Evolutionary conservation across 2,329 filamentous ascomycete species (phyloP).

Genomic region (Pseudohalonectria lignicola): DNA sequence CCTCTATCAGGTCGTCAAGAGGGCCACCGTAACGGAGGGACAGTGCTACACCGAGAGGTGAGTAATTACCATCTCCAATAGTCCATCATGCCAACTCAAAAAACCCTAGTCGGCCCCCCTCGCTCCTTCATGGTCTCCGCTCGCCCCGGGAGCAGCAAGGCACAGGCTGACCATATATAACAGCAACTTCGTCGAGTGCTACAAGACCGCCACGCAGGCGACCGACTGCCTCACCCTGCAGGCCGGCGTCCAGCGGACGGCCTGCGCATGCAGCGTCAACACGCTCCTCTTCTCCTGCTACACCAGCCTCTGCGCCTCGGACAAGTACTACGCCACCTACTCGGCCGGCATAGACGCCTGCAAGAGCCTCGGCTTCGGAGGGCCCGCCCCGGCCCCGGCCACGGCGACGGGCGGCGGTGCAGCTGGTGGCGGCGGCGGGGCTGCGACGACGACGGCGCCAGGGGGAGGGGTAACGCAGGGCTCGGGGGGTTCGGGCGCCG

Average conservation of each 20-base stretch:
- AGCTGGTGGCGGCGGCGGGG: neutral
- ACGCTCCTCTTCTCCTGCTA: neutral
- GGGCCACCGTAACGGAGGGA: neutral
- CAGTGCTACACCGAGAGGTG: constrained; percentile 1
- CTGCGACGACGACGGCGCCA: neutral
- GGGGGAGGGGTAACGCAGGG: neutral
- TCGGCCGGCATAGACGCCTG: constrained; percentile 1
- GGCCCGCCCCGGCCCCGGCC: neutral
- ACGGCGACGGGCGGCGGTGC: neutral
- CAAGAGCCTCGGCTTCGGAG: neutral
- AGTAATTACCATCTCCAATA: too few species aligned
- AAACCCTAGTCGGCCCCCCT: too few species aligned
- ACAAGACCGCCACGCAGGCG: too few species aligned
- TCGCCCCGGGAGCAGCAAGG: too few species aligned
- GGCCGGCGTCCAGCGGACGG: neutral
- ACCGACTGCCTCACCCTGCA: too few species aligned
- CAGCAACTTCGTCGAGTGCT: too few species aligned
- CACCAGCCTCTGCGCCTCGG: neutral
- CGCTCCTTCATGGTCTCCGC: too few species aligned
- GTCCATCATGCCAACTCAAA: too few species aligned
- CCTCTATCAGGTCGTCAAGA: too few species aligned
- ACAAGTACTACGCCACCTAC: neutral
- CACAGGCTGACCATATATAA: too few species aligned
- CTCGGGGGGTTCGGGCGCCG: neutral
- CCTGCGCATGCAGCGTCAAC: neutral